These are phyloP conservation scores for Diaporthe capsici DNA, from an alignment of 2,329 filamentous ascomycete genomes.

Conservation along the genomic window DNA sequence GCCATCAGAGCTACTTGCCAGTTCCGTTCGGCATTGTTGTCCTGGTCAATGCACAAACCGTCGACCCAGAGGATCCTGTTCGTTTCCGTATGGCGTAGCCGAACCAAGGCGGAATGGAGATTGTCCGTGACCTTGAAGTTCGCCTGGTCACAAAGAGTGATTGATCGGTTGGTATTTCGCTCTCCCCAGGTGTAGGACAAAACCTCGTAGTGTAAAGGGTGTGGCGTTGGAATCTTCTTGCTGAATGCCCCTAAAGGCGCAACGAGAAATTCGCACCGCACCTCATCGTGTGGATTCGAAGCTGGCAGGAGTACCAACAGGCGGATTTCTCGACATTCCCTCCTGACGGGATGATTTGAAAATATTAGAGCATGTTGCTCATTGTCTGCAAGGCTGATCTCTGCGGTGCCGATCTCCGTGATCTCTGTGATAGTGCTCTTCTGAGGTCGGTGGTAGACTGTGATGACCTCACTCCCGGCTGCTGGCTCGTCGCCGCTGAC, in stretches of 20 bases:
- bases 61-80: constrained; percentile 20
- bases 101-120: constrained; percentile 13
- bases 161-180: neutral
- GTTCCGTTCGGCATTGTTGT: constrained; percentile 14
- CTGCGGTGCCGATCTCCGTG: constrained; percentile 7
- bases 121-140: constrained; percentile 10
- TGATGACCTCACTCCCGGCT: neutral
- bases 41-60: constrained; percentile 17
- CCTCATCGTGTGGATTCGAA: neutral
- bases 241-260: neutral
- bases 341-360: neutral
- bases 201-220: constrained; percentile 1
- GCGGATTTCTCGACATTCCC: neutral
- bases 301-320: constrained; percentile 12
- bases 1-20: constrained; percentile 14
- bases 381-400: neutral
- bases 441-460: constrained; percentile 4
- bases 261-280: constrained; percentile 14
- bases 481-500: constrained; percentile 17
- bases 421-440: constrained; percentile 6
- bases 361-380: neutral
- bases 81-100: constrained; percentile 10
- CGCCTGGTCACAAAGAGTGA: neutral
- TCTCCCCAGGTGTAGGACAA: constrained; percentile 8
- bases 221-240: no score